Conservation (phyloP, 768 basidiomycete species). For the Panaeolus cyanescens region DNA sequence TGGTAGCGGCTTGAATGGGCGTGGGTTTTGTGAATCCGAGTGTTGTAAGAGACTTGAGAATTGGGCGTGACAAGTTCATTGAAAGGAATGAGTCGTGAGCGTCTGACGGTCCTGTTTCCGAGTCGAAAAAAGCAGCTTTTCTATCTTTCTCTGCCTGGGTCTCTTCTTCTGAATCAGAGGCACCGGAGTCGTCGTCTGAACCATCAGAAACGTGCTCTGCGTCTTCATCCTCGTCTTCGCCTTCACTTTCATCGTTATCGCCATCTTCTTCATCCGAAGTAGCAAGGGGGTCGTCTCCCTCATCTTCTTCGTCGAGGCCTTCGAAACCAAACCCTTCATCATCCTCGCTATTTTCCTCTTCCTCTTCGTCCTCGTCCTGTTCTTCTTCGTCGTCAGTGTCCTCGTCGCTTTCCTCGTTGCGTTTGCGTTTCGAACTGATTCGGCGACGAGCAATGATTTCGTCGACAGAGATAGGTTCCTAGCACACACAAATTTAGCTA, state of each 20-base stretch:
- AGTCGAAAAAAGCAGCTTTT: constrained; percentile 89
- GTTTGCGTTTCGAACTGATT: constrained; percentile 66
- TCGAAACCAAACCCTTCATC: constrained; percentile 34
- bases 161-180: constrained; percentile 48
- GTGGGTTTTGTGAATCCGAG: constrained; percentile 85
- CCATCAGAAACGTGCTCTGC: constrained; percentile 31
- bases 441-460: constrained; percentile 85
- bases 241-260: constrained; percentile 16
- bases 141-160: constrained; percentile 71
- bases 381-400: constrained; percentile 35
- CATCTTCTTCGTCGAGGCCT: constrained; percentile 29
- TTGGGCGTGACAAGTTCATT: constrained; percentile 94
- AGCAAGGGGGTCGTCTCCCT: constrained; percentile 35
- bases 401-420: constrained; percentile 42
- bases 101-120: constrained; percentile 47
- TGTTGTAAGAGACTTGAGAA: constrained; percentile 86
- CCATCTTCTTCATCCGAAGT: constrained; percentile 30
- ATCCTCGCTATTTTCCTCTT: constrained; percentile 24
- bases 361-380: constrained; percentile 27
- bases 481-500: constrained; percentile 8
- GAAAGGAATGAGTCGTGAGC: constrained; percentile 81
- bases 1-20: constrained; percentile 92
- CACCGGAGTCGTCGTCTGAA: constrained; percentile 42
- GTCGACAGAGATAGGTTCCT: constrained; percentile 86
- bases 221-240: constrained; percentile 21